Percentiles rank a stretch among this genome's conserved stretches.
phyloP scores from a whole-genome alignment of 306 rosid species.

The Vigna mungo region DNA sequence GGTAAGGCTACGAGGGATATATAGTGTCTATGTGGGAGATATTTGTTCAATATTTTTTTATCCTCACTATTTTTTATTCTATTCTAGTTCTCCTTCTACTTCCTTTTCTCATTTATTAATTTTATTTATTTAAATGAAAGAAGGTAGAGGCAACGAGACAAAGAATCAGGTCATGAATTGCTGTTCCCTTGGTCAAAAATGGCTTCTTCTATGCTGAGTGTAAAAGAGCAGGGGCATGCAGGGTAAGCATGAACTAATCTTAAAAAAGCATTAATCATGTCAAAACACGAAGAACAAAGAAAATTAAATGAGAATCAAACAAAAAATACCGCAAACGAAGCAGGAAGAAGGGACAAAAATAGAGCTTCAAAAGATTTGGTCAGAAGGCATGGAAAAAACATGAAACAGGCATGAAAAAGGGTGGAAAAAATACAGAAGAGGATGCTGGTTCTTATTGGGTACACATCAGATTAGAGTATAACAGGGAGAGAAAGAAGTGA shows the following conservation, averaged over 20 bases:
- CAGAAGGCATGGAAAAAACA: not conserved
- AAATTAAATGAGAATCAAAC: not conserved
- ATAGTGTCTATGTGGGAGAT: slow-evolving; percentile 64
- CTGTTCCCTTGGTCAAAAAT: not conserved
- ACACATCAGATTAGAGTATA: too few relatives aligned
- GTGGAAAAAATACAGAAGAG: not conserved
- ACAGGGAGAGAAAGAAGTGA: too few relatives aligned
- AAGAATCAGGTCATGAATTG: slow-evolving; percentile 3
- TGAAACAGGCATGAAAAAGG: slow-evolving; percentile 15
- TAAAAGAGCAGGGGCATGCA: not conserved
- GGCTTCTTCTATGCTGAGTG: not conserved
- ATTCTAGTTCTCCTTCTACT: not conserved
- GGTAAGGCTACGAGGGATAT: slow-evolving; percentile 66
- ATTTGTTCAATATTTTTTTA: not conserved
- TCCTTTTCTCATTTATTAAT: not conserved
- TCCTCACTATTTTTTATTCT: slow-evolving; percentile 2
- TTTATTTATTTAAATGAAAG: not conserved
- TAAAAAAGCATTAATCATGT: slow-evolving; percentile 1
- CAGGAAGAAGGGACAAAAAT: not conserved
- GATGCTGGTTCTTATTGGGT: not conserved
- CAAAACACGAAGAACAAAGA: not conserved
- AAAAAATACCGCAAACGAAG: not conserved
- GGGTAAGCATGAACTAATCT: not conserved
- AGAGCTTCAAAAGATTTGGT: not conserved
- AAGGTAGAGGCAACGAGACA: not conserved